Evolutionary conservation across 1,284 basidiomycete species (phyloP), one percentile per base, ranked within the genome.

Genomic region (Cutaneotrichosporon cavernicola): DNA sequence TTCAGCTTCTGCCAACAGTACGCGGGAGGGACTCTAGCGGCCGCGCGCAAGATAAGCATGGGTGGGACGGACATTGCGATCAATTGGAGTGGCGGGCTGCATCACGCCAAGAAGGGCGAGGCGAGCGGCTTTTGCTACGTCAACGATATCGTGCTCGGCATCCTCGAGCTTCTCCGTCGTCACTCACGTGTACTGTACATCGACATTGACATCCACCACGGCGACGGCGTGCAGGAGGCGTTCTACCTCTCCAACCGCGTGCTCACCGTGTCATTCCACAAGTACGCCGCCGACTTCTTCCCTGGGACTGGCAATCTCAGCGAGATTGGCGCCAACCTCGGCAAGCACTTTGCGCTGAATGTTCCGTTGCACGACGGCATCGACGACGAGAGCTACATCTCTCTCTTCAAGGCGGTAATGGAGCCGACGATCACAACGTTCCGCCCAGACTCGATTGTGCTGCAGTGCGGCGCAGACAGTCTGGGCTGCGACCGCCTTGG

Each of bases 241-340:
- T 99, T 99, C 80, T 99, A 97, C 81, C 90, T 95, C 72, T 92
- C 93, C 43, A 96, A 99, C 73, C 89, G 97, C 26, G 96, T 99
- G 65, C 90, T 98, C 86, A 99, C 97, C 0, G 92, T 97, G 22
- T 98, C 96, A 0, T 99, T 99, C 81, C 96, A 99, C 85, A 99
- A 99, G 81, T 99, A 97, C 82, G 95, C 91, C 2, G 92, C 92
- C 67, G 93, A 97, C 75, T 99, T 99, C 83, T 99, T 99, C 80
- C 94, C 94, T 0, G 92, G 93, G 0, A 97, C 94, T 0, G 94
- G 94, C 16, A 92, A 94, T 76, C 84, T 96, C 13, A 90, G 92
- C 72, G 94, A 97, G 80, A 90, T 91, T 64, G 85, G 85, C 8
- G 90, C 92, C n/a, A 85, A 86, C 21, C 79, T 89, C 2, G 97